These are phyloP conservation scores for Mycena vulgaris DNA, from an alignment of 768 basidiomycete genomes.

Conservation along the genomic window DNA sequence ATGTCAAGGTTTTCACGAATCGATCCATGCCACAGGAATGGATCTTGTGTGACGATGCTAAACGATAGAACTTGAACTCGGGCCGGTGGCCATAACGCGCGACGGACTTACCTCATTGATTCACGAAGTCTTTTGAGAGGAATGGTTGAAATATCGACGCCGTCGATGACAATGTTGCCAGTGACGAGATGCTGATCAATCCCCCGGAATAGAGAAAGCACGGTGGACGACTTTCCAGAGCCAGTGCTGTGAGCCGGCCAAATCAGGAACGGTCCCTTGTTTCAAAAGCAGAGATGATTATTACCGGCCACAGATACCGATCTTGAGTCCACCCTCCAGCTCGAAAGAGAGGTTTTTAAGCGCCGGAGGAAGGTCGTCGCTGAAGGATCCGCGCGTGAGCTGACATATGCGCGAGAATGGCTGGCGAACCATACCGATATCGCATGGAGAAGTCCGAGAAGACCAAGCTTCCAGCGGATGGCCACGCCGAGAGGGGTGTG, in stretches of 20 bases:
- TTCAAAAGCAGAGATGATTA: background rate
- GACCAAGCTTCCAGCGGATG: slow-evolving; percentile 11
- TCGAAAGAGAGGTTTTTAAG: too few relatives aligned
- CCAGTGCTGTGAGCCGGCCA: slow-evolving; percentile 3
- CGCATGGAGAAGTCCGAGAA: too few relatives aligned
- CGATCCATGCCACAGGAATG: slow-evolving; percentile 29
- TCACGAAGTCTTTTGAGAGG: slow-evolving; percentile 18
- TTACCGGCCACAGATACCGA: slow-evolving; percentile 30
- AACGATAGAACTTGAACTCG: background rate
- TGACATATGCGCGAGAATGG: background rate
- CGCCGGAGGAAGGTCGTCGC: slow-evolving; percentile 24
- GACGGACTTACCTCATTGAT: slow-evolving; percentile 22
- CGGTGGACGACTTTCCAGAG: too few relatives aligned
- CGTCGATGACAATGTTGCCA: too few relatives aligned
- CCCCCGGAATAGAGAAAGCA: slow-evolving; percentile 29
- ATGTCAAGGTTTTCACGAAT: slow-evolving; percentile 29
- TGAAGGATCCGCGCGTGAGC: background rate
- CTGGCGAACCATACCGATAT: slow-evolving; percentile 25
- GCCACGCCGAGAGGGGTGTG: slow-evolving; percentile 13
- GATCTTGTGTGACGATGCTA: too few relatives aligned
- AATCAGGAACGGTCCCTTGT: background rate
- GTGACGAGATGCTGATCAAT: slow-evolving; percentile 34
- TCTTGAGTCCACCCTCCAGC: too few relatives aligned
- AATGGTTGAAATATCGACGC: slow-evolving; percentile 30
- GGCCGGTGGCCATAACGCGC: background rate